Evolutionary conservation across 805 yeast species (phyloP), one percentile per base, ranked within the genome.

Genomic region (Cyberlindnera maclurae): DNA sequence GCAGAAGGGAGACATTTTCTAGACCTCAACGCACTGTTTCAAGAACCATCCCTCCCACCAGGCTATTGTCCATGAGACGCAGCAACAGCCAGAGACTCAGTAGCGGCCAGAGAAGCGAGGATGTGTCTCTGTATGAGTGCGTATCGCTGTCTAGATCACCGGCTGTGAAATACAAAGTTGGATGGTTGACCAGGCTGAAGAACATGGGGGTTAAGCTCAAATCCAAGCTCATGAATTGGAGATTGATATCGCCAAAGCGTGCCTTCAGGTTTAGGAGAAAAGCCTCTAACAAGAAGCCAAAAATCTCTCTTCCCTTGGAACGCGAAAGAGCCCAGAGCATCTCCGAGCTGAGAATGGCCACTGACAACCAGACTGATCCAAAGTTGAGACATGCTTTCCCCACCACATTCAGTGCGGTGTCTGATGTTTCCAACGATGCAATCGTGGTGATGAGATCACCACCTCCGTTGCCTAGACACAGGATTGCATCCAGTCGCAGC

Each of bases 131-230:
- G 26, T 48, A 37, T 13, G 39, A 40, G 15, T 43, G 34, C 15
- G 27, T 63, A 1, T 53, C 60, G 3, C 31, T 58, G 35, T 58
- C 55, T 38, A 55, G 63, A 52, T 52, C 59, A 4, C 51, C 53
- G 33, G 70, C 68, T 5, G 51, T 65, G 26, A 59, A 59, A 40
- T 63, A 63, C 42, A 58, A 59, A 32, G 62, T 67, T 33, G 69
- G 69, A 12, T 53, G 67, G 47, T 47, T 65, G 24, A 45, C 60
- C 11, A 59, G 54, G 34, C 49, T 64, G 35, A 49, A 50, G 12
- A 36, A 39, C 15, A 26, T 58, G 36, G 64, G 62, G 12, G 34
- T 43, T 7, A 50, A 46, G 12, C 45, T 58, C 16, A 55, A 47
- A 27, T 50, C 38, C n/a, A 47, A 43, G 34, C 33, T 59, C 18